Evolutionary conservation across 192 early-diverging fungal species (phyloP), one percentile per base, ranked within the genome.

Genomic region (Linnemannia exigua): DNA sequence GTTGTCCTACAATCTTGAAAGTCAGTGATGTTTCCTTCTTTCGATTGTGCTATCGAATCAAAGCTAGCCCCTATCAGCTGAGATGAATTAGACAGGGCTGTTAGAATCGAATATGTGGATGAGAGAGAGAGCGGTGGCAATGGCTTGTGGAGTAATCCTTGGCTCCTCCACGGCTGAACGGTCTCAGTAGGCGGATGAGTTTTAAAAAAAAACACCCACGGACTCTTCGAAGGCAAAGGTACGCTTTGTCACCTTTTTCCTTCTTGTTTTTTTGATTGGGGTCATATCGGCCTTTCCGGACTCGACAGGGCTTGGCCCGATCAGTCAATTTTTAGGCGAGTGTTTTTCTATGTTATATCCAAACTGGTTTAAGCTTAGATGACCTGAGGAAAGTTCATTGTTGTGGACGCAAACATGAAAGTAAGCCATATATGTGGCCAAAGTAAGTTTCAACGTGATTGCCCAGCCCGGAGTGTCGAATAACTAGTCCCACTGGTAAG

Each of bases 311-410:
- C n/a, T 36, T 52, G 72, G 72, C 22, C 54, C 72, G 72, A 54
- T 74, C 72, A 41, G 20, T 22, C 17, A 35, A 52, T 73, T 28
- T 15, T 37, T 74, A 41, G 72, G 72, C 22, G 35, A 51, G 22
- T 58, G 72, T 74, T 74, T 73, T 74, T 74, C 50, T 52, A 74
- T 54, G 51, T 38, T 52, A 38, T 74, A 35, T 74, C 72, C 72
- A 58, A 74, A 58, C 50, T 20, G 51, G 36, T 58, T 72, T 52
- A 67, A 54, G 50, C 71, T 51, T 52, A 28, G 31, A 33, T 58
- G 72, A 51, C 72, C 50, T 46, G 50, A 12, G 72, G 37, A 74
- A 58, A 74, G 51, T 50, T 58, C 72, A 37, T 58, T 74, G 33
- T 54, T 54, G 50, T 74, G 37, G 72, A 74, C 47, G 35, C 72